Base-by-base conservation (phyloP, 441 rosid species). In the Eruca vesicaria region DNA sequence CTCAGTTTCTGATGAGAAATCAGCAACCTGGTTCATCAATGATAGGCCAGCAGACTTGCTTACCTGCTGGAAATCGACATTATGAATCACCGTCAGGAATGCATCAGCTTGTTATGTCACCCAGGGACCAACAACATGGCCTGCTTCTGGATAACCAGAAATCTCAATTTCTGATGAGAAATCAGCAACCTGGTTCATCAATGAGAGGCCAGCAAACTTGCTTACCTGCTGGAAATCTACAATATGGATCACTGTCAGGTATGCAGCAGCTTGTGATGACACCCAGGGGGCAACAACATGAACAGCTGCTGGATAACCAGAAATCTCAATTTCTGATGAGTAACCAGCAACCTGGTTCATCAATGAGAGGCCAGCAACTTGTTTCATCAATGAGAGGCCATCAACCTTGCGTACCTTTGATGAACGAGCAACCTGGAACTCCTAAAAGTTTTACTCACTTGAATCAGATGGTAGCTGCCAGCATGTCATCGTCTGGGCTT, bases 91-190 rank as follows among this genome's bases (percentile, higher is more conserved):
- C 41, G 2, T 3, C 33, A 23, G 45, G 67, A 67, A 65, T 56
- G 80, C 71, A 63, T 11, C 75, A 76, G 61, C 61, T 9, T 63
- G 43, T 64, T 58, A 26, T 71, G 72, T 58, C 68, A 59, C 21
- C 45, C 2, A 82, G 82, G 55, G 78, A 69, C 66, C 84, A 77
- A 73, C 87, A 78, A 63, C 73, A 75, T 43, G 81, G 69, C 43
- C 52, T 28, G 36, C 63, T 36, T 31, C 66, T 63, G 61, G 21
- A 53, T 33, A 73, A 73, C 63, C 85, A 74, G 63, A 68, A 74
- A 70, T 55, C 32, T 12, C 67, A 18, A 53, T 38, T 62, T 52
- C 45, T 28, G 10, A 60, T 61, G 66, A 20, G 75, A 61, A 48
- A n/a, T n/a, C n/a, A n/a, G n/a, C n/a, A n/a, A n/a, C n/a, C n/a